Evolutionary conservation across 2,329 filamentous ascomycete genomes (phyloP).

Genomic region (Penicillium sp.): DNA sequence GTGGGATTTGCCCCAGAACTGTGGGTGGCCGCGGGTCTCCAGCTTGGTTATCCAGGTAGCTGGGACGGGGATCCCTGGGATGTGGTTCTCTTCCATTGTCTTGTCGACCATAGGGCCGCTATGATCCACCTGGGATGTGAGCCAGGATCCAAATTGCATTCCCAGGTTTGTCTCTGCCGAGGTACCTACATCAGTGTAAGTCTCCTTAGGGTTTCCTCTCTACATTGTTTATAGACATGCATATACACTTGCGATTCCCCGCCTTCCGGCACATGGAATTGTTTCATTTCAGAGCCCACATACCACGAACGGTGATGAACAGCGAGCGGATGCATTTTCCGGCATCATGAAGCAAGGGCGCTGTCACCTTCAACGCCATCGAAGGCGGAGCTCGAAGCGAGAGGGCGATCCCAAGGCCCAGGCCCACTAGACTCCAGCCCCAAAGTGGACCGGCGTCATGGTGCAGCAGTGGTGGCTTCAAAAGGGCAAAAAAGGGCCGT

Average conservation of each 20-base stretch:
- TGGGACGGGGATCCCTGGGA: slow-evolving; percentile 12
- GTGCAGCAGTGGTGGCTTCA: slow-evolving; percentile 1
- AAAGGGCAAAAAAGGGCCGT: slow-evolving; percentile 2
- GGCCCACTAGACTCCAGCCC: slow-evolving; percentile 1
- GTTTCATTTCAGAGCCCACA: background rate
- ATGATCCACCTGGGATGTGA: background rate
- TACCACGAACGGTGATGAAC: background rate
- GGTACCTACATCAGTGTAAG: no score
- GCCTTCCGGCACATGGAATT: slow-evolving; percentile 15
- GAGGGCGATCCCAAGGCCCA: slow-evolving; percentile 3
- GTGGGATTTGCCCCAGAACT: background rate
- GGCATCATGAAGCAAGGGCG: slow-evolving; percentile 9
- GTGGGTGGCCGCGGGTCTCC: slow-evolving; percentile 11
- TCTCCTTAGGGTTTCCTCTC: background rate
- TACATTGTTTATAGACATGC: background rate
- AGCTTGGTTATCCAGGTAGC: slow-evolving; percentile 24
- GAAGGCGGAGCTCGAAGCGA: background rate
- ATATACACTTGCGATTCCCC: background rate
- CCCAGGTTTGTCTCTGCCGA: background rate
- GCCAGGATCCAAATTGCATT: background rate
- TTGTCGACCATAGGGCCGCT: background rate
- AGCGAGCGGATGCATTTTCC: background rate
- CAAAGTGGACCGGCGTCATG: slow-evolving; percentile 6
- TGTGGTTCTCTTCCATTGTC: background rate
- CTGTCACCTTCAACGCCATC: background rate